Conservation (phyloP, 257 asterid species). For the Phtheirospermum japonicum region DNA sequence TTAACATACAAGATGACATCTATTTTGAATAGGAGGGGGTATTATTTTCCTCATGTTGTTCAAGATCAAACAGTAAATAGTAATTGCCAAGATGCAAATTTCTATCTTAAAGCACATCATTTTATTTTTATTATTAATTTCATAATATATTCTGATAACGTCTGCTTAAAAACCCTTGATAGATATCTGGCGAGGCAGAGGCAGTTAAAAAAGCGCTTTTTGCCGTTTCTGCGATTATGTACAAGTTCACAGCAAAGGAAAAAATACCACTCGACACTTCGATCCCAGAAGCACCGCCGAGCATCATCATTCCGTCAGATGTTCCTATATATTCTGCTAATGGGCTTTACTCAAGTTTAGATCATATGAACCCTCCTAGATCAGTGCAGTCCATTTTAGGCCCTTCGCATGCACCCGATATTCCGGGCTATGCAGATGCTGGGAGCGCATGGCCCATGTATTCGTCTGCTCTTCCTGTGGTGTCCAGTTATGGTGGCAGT, state of each 20-base stretch:
- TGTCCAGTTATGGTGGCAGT: conserved; percentile 62
- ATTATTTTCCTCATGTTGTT: not conserved
- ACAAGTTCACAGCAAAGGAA: conserved; percentile 83
- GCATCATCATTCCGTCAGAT: conserved; percentile 87
- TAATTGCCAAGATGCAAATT: conserved; percentile 18
- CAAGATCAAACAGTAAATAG: conserved; percentile 16
- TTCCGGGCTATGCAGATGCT: conserved; percentile 59
- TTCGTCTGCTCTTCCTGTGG: conserved; percentile 74
- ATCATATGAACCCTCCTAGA: conserved; percentile 50
- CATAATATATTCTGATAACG: conserved; percentile 7
- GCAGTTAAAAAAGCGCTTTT: conserved; percentile 80
- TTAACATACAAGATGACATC: no score
- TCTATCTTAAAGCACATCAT: not conserved
- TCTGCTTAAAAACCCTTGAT: conserved; percentile 26
- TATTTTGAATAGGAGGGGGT: conserved; percentile 15
- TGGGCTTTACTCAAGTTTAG: conserved; percentile 69
- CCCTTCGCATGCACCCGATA: conserved; percentile 55
- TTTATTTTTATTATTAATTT: not conserved
- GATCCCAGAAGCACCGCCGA: conserved; percentile 65
- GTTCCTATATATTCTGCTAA: conserved; percentile 76
- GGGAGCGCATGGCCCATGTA: conserved; percentile 81
- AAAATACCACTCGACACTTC: conserved; percentile 76
- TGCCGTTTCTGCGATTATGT: conserved; percentile 93
- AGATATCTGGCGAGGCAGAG: conserved; percentile 87
- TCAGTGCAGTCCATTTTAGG: conserved; percentile 66